Base-by-base conservation (phyloP, 2,329 filamentous ascomycete species). In the Fusarium dlaminii region DNA sequence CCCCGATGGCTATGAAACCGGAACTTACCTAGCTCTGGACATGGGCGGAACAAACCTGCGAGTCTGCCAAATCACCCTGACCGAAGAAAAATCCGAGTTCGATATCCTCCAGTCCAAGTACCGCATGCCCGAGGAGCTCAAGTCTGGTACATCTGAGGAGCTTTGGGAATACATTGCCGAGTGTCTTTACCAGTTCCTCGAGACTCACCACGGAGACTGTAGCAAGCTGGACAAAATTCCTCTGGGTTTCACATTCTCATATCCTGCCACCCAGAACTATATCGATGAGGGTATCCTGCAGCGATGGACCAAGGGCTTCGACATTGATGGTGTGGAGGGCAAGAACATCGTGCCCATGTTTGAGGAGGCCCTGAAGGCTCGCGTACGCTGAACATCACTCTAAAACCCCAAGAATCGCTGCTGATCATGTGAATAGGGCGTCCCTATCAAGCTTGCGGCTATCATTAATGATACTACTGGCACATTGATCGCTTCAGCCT, bases 401-500 rank as follows among this genome's bases (percentile, higher is more conserved):
- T 12, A 8, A 37, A 18, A 29, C 24, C 4, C 36, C 17, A 34
- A 56, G 20, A 40, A 27, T 36, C 17, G n/a, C 74, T 79, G 29
- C 76, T 79, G 30, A 77, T 34, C 22, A 56, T 32, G 30, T n/a
- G 32, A 32, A 39, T 72, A 95, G 92, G 92, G 92, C 36, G 92
- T 98, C 20, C 96, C 96, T 52, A 97, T 98, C 85, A 97, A 95
- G 85, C 87, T 98, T 64, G 93, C 93, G 30, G 96, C 96, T 40
- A 85, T 99, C 82, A 96, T 98, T 85, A 99, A 99, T 82, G 96
- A 99, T 82, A 99, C 96, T 54, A 98, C 96, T 24, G 96, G 96
- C 79, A 99, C 96, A 37, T 87, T 99, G 79, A 97, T 99, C 79
- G 96, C 96, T 70, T 98, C 96, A 32, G 93, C 94, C 36, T 99